These are phyloP conservation scores for Penicillium pancosmium DNA, from an alignment of 495 filamentous ascomycete genomes.

Conservation along the genomic window DNA sequence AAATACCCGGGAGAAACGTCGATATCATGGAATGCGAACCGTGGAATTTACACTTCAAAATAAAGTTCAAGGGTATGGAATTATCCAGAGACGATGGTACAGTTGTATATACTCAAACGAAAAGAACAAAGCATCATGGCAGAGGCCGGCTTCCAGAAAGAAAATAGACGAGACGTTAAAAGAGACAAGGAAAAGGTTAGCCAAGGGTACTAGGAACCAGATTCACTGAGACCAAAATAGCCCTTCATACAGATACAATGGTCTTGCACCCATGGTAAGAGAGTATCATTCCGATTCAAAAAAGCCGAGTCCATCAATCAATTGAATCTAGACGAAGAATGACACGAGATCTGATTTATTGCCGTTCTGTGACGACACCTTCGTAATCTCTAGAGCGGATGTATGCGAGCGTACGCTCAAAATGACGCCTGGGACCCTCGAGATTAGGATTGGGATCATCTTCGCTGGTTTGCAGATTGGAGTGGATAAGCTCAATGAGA, in stretches of 20 bases:
- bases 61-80: constrained; percentile 27
- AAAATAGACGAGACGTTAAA: background rate
- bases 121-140: constrained; percentile 16
- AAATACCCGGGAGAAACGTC: too few species aligned
- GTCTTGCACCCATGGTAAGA: background rate
- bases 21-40: too few species aligned
- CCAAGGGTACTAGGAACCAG: background rate
- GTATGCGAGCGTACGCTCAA: constrained; percentile 90
- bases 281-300: background rate
- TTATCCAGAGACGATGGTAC: constrained; percentile 34
- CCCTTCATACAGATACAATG: background rate
- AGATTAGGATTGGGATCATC: constrained; percentile 67
- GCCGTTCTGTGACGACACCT: constrained; percentile 78
- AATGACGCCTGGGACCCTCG: constrained; percentile 87
- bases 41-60: background rate
- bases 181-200: constrained; percentile 12
- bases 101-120: constrained; percentile 38
- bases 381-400: constrained; percentile 91
- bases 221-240: background rate
- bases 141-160: constrained; percentile 27
- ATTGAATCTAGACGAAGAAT: background rate
- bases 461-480: constrained; percentile 84
- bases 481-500: constrained; percentile 97
- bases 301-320: background rate
- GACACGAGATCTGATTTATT: constrained; percentile 24